Evolutionary conservation across 371 early-diverging fungal species (phyloP).

Genomic region (Neoconidiobolus thromboides): DNA sequence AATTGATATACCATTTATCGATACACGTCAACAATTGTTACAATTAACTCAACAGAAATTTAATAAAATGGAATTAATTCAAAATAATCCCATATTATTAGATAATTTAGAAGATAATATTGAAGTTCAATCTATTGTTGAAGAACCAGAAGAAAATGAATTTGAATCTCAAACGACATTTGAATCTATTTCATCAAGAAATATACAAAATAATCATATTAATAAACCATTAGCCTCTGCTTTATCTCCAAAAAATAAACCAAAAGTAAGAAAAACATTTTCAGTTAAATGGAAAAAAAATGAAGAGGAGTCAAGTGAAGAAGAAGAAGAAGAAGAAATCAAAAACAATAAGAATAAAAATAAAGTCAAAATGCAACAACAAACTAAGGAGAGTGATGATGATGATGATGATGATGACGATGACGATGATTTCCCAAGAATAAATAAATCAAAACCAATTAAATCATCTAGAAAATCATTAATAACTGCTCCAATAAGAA

Average conservation of each 20-base stretch:
- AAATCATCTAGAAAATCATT: not conserved
- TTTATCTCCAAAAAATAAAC: not conserved
- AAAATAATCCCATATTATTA: too few species aligned
- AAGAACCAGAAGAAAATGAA: slow-evolving; percentile 3
- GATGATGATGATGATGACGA: not conserved
- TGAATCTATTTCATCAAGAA: not conserved
- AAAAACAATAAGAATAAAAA: too few species aligned
- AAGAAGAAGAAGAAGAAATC: too few species aligned
- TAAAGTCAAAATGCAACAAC: not conserved
- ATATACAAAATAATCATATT: not conserved
- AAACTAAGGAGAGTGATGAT: not conserved
- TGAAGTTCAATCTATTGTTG: too few species aligned
- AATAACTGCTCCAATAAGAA: not conserved
- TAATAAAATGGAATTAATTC: too few species aligned
- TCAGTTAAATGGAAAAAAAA: not conserved
- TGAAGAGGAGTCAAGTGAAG: not conserved
- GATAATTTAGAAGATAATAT: too few species aligned
- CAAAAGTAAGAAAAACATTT: not conserved
- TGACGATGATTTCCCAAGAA: not conserved
- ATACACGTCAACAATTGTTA: not conserved
- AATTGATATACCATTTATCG: not conserved
- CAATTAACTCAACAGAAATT: too few species aligned
- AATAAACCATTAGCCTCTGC: not conserved
- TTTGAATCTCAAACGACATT: not conserved
- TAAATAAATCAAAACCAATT: not conserved